A percentile compares a stretch with the other conserved stretches of the same genome.
phyloP scores from a whole-genome alignment of 1,139 yeast genomes.

The Lodderomyces oxycetoniae region DNA sequence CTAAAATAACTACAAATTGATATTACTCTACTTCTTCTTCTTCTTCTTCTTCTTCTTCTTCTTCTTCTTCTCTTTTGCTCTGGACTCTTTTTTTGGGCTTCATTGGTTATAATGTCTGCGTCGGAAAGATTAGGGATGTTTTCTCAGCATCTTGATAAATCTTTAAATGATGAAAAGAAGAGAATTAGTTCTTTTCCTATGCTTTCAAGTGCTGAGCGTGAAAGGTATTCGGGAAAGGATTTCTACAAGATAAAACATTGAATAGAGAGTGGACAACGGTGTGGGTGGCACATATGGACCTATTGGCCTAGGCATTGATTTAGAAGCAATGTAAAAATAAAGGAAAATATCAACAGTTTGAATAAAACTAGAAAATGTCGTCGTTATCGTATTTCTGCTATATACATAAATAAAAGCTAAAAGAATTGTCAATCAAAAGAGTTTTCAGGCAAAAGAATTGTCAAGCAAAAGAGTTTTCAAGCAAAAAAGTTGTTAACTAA shows the following conservation, averaged over 20 bases:
- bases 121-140: background rate
- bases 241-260: background rate
- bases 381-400: no score
- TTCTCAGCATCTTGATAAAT: background rate
- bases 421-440: no score
- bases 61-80: background rate
- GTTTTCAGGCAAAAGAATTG: no score
- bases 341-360: no score
- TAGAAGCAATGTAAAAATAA: no score
- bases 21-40: background rate
- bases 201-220: background rate
- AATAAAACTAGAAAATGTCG: no score
- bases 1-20: background rate
- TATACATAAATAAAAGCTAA: no score
- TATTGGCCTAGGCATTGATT: no score
- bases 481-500: no score
- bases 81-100: background rate
- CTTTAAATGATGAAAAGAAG: background rate
- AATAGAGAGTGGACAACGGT: no score
- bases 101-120: background rate
- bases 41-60: background rate
- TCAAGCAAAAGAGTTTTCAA: no score
- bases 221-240: background rate
- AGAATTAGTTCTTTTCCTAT: conserved; percentile 1
- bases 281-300: no score